Evolutionary conservation across 2,329 filamentous ascomycete species (phyloP).

Genomic region (Talaromyces pinophilus): DNA sequence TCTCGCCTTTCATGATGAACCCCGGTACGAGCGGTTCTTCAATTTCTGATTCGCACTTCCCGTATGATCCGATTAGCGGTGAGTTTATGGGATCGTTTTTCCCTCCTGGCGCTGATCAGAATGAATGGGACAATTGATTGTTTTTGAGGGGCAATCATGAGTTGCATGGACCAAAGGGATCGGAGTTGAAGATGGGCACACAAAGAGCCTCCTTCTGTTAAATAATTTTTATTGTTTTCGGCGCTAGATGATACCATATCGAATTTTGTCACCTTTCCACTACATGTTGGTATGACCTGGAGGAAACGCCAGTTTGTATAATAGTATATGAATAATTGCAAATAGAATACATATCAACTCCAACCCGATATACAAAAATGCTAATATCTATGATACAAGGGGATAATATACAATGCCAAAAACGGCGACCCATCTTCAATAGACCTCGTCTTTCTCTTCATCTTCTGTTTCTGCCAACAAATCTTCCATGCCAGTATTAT

Average conservation of each 20-base stretch:
- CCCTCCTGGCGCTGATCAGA: slow-evolving; percentile 32
- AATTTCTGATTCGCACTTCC: slow-evolving; percentile 37
- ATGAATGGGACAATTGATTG: slow-evolving; percentile 29
- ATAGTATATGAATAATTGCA: not conserved
- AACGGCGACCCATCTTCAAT: not conserved
- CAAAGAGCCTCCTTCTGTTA: not conserved
- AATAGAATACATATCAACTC: not conserved
- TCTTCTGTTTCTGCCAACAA: slow-evolving; percentile 11
- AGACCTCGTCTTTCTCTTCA: not conserved
- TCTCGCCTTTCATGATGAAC: slow-evolving; percentile 14
- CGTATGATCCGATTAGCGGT: slow-evolving; percentile 42
- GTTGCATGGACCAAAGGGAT: not conserved
- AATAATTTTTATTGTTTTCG: not conserved
- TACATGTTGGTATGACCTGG: not conserved
- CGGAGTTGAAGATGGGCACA: not conserved
- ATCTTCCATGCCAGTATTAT: not conserved
- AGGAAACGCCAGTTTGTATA: not conserved
- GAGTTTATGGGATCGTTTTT: slow-evolving; percentile 46
- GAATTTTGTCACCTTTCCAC: not conserved
- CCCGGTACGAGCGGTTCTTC: slow-evolving; percentile 21
- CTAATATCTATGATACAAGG: not conserved
- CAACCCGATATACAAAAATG: not conserved
- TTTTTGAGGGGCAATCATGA: not conserved
- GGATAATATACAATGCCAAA: not conserved
- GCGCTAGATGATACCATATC: not conserved